phyloP scores from a whole-genome alignment of 2,329 filamentous ascomycete species.

The Diaporthe vexans region DNA sequence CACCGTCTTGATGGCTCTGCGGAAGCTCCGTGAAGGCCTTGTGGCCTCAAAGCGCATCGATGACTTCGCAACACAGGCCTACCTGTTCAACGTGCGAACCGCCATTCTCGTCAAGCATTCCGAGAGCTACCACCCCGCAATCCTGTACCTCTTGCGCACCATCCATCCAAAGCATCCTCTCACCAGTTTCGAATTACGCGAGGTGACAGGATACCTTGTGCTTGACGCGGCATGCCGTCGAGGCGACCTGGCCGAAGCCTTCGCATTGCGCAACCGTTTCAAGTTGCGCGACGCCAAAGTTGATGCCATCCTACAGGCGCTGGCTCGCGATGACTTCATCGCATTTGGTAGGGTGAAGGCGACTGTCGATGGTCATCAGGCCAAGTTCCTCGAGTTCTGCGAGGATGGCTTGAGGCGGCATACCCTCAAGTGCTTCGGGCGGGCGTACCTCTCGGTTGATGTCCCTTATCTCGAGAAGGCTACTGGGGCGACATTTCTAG shows the following conservation, averaged over 20 bases:
- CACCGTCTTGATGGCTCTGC: constrained; percentile 84
- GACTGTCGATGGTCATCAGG: constrained; percentile 84
- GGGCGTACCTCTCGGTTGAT: constrained; percentile 83
- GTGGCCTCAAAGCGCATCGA: constrained; percentile 83
- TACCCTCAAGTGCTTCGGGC: constrained; percentile 88
- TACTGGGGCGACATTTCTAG: constrained; percentile 79
- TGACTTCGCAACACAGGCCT: constrained; percentile 87
- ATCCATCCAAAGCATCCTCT: constrained; percentile 80
- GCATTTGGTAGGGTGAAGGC: constrained; percentile 79
- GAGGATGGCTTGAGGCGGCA: constrained; percentile 81
- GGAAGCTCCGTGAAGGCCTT: constrained; percentile 92
- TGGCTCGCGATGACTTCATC: constrained; percentile 88
- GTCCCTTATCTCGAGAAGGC: constrained; percentile 76
- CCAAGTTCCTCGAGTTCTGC: constrained; percentile 85
- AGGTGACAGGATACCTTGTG: constrained; percentile 85
- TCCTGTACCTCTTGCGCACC: constrained; percentile 80
- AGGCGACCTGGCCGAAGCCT: constrained; percentile 80
- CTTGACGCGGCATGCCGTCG: constrained; percentile 92
- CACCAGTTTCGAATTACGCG: constrained; percentile 78
- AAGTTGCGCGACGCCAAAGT: constrained; percentile 76
- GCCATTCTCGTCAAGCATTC: constrained; percentile 85
- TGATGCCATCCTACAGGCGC: constrained; percentile 75
- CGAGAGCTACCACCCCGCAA: constrained; percentile 90
- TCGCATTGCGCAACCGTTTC: constrained; percentile 73
- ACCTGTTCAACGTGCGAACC: constrained; percentile 91